Evolutionary conservation across 495 filamentous ascomycete genomes (phyloP).

Genomic region (Chaetomidium leptoderma): DNA sequence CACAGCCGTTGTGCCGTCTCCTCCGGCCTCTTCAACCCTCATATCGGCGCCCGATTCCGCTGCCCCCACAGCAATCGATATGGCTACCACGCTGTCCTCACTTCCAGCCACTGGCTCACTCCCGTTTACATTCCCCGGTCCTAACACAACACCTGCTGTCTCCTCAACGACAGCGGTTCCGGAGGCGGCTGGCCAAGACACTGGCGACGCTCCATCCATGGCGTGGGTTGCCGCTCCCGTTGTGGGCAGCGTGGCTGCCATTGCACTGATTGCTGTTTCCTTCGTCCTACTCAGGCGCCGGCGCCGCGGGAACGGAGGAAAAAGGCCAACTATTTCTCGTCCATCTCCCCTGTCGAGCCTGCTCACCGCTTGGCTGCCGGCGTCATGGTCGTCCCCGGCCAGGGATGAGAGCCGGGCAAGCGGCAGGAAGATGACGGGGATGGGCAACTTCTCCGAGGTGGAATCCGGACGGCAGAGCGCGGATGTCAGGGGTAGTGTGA

Average conservation of each 20-base stretch:
- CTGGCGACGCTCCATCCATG: slow-evolving; percentile 15
- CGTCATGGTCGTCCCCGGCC: neutral
- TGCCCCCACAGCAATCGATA: neutral
- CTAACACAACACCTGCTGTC: neutral
- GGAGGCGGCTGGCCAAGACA: slow-evolving; percentile 5
- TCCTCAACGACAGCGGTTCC: slow-evolving; percentile 2
- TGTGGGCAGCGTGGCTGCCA: slow-evolving; percentile 36
- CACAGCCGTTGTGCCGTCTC: neutral
- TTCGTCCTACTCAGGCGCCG: slow-evolving; percentile 36
- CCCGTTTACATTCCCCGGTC: neutral
- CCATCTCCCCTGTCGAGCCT: slow-evolving; percentile 13
- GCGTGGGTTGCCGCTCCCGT: slow-evolving; percentile 41
- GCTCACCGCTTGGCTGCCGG: slow-evolving; percentile 24
- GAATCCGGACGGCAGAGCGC: slow-evolving; percentile 6
- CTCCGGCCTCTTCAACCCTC: neutral
- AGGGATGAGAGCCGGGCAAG: neutral
- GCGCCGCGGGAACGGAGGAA: slow-evolving; percentile 21
- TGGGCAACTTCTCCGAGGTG: slow-evolving; percentile 30
- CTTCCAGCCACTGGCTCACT: neutral
- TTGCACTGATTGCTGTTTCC: slow-evolving; percentile 33
- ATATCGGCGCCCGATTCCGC: neutral
- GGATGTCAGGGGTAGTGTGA: slow-evolving; percentile 12
- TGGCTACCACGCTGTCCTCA: neutral
- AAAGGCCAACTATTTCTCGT: slow-evolving; percentile 14
- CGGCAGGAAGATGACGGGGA: slow-evolving; percentile 8